Percentiles rank a stretch among this genome's conserved stretches.
These are phyloP conservation scores for Silene coronaria DNA, from an alignment of 179 eudicot genomes.

Conservation along the genomic window DNA sequence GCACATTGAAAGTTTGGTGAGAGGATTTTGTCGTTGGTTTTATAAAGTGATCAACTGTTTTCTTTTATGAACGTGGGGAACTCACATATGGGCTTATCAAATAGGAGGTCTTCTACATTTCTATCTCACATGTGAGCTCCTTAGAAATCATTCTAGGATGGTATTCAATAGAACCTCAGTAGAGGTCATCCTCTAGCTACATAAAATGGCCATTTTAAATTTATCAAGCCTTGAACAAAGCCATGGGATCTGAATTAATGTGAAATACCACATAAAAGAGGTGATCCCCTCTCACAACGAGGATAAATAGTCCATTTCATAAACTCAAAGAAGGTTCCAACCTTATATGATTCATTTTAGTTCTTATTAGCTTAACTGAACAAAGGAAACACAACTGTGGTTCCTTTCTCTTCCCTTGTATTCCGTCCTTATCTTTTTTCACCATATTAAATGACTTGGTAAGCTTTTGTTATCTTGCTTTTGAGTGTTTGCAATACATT, in stretches of 20 bases:
- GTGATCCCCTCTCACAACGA: not conserved
- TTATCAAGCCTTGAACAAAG: not conserved
- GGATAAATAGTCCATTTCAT: not conserved
- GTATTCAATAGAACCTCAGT: not conserved
- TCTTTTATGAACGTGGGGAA: not conserved
- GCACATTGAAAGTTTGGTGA: not conserved
- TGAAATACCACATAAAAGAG: not conserved
- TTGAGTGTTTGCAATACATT: not conserved
- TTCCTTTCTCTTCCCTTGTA: slow-evolving; percentile 8
- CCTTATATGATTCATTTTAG: not conserved
- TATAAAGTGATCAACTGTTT: not conserved
- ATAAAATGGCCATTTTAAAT: not conserved
- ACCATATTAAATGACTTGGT: not conserved
- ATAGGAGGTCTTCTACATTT: not conserved
- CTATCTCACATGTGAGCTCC: not conserved
- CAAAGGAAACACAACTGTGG: not conserved
- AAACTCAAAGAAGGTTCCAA: not conserved
- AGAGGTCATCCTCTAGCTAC: not conserved
- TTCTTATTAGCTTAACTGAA: too few relatives aligned
- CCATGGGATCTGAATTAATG: not conserved
- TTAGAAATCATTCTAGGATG: not conserved
- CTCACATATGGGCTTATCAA: not conserved
- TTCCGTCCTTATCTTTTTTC: not conserved
- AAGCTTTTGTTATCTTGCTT: not conserved
- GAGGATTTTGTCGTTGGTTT: not conserved